Evolutionary conservation across 352 stramenopile species (phyloP).

Genomic region (Albugo candida): DNA sequence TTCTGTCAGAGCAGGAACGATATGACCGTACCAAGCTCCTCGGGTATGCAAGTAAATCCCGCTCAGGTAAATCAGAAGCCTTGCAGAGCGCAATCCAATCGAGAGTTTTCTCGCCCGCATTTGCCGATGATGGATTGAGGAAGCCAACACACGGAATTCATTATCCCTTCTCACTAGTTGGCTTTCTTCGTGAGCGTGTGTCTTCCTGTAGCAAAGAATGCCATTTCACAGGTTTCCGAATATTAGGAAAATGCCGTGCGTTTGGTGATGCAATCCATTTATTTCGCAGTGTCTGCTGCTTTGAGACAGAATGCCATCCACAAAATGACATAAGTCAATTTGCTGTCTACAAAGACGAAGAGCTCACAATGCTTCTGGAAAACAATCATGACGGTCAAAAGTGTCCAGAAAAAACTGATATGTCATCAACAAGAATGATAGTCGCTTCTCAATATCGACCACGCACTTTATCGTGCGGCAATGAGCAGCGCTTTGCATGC

Average conservation of each 20-base stretch:
- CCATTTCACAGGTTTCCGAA: conserved; percentile 21
- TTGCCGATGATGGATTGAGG: conserved; percentile 18
- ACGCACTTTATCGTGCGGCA: conserved; percentile 23
- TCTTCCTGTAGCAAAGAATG: not conserved
- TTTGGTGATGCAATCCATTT: conserved; percentile 33
- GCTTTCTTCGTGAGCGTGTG: conserved; percentile 16
- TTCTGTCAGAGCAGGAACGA: not conserved
- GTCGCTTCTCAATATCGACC: conserved; percentile 22
- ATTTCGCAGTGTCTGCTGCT: conserved; percentile 40
- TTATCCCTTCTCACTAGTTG: conserved; percentile 47
- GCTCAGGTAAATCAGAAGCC: not conserved
- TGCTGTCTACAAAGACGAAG: conserved; percentile 62
- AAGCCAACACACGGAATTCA: conserved; percentile 52
- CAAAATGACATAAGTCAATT: conserved; percentile 30
- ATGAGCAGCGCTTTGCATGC: conserved; percentile 53
- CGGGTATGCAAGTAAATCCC: not conserved
- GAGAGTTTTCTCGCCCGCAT: too few species aligned
- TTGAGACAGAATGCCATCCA: conserved; percentile 18
- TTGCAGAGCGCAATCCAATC: not conserved
- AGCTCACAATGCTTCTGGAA: conserved; percentile 58
- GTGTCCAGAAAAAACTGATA: not conserved
- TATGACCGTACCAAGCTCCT: not conserved
- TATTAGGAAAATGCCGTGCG: conserved; percentile 55
- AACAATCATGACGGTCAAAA: conserved; percentile 21
- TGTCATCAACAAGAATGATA: conserved; percentile 2